Percentiles rank a stretch among this genome's conserved stretches.
Conservation (phyloP, 768 basidiomycete genomes). For the Pleurotus giganteus region DNA sequence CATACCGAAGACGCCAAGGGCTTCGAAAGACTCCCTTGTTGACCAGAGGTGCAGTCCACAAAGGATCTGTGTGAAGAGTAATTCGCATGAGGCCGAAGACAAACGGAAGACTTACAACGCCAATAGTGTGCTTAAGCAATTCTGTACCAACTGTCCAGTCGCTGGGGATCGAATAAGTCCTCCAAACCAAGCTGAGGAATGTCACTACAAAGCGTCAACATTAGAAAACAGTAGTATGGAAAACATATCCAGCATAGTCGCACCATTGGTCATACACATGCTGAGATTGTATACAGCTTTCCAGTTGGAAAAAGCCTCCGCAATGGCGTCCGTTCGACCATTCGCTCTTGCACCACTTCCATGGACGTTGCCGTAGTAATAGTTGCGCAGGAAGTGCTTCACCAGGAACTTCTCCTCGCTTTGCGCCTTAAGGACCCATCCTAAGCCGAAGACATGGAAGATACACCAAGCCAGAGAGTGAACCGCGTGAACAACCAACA, state of each 20-base stretch:
- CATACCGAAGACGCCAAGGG: slow-evolving; percentile 88
- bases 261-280: slow-evolving; percentile 94
- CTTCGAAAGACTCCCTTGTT: slow-evolving; percentile 86
- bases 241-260: slow-evolving; percentile 4
- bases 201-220: slow-evolving; percentile 54
- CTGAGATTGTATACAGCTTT: slow-evolving; percentile 90
- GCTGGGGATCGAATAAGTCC: slow-evolving; percentile 77
- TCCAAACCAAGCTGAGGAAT: slow-evolving; percentile 83
- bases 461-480: slow-evolving; percentile 86
- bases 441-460: slow-evolving; percentile 87
- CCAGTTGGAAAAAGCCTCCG: slow-evolving; percentile 95
- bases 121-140: slow-evolving; percentile 84
- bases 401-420: slow-evolving; percentile 87
- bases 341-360: slow-evolving; percentile 31
- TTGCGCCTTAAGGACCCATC: slow-evolving; percentile 80
- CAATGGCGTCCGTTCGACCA: slow-evolving; percentile 61
- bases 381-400: slow-evolving; percentile 91
- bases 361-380: slow-evolving; percentile 77
- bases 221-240: neutral
- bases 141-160: slow-evolving; percentile 90
- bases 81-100: slow-evolving; percentile 9
- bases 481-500: slow-evolving; percentile 68
- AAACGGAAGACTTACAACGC: slow-evolving; percentile 55
- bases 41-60: slow-evolving; percentile 92
- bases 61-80: slow-evolving; percentile 50